Percentiles rank a stretch among this genome's conserved stretches.
Evolutionary conservation across 2,329 filamentous ascomycete genomes (phyloP).

Genomic region (Epichloe gansuensis): DNA sequence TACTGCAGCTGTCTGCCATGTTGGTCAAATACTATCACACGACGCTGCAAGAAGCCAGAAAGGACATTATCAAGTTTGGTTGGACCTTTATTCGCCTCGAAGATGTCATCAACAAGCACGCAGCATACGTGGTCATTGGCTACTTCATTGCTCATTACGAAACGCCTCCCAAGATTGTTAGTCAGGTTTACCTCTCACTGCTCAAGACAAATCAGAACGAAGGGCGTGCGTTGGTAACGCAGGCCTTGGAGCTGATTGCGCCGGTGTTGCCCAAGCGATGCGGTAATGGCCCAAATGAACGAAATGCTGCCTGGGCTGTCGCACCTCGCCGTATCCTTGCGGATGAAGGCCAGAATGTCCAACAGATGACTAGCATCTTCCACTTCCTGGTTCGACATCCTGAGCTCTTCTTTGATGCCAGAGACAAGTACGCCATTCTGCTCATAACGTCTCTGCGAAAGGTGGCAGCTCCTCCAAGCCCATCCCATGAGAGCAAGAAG

Average conservation of each 20-base stretch:
- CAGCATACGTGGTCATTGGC: constrained; percentile 89
- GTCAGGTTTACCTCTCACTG: constrained; percentile 85
- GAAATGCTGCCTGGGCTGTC: constrained; percentile 75
- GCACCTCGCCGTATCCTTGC: constrained; percentile 81
- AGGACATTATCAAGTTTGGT: constrained; percentile 97
- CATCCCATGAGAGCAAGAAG: constrained; percentile 84
- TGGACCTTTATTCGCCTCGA: constrained; percentile 99
- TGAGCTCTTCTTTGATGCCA: constrained; percentile 84
- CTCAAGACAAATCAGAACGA: constrained; percentile 91
- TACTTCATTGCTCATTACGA: constrained; percentile 98
- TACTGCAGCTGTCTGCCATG: constrained; percentile 87
- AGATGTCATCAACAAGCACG: constrained; percentile 98
- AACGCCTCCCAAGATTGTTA: constrained; percentile 88
- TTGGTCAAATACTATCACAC: constrained; percentile 88
- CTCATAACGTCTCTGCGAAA: constrained; percentile 85
- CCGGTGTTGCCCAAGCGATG: constrained; percentile 83
- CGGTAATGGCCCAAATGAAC: constrained; percentile 53
- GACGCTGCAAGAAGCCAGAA: constrained; percentile 79
- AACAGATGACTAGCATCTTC: constrained; percentile 95
- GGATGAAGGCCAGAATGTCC: constrained; percentile 88
- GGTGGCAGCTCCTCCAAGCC: constrained; percentile 68
- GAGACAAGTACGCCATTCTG: constrained; percentile 78
- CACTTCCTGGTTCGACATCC: constrained; percentile 90
- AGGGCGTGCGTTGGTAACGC: constrained; percentile 79
- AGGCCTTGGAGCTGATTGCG: constrained; percentile 89